Conservation (phyloP, 2,329 filamentous ascomycete genomes). For the Colletotrichum neosansevieriae region DNA sequence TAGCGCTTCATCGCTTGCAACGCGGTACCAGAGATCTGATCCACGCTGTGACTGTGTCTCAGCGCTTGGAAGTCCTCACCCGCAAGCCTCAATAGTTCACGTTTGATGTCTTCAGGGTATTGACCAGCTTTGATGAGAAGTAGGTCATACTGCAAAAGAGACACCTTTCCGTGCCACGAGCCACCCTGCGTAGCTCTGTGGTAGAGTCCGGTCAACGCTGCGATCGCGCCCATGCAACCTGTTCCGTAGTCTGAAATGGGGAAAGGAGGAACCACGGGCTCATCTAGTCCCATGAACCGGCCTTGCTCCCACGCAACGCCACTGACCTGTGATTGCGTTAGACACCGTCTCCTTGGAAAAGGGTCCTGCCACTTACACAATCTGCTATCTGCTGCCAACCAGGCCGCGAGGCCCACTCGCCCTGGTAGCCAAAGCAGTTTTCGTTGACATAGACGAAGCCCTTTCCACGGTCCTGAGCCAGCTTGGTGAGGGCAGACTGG, state of each 20-base stretch:
- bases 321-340: conserved; percentile 48
- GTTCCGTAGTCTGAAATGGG: conserved; percentile 77
- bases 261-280: conserved; percentile 75
- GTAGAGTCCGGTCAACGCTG: conserved; percentile 73
- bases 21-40: conserved; percentile 72
- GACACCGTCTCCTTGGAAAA: background rate
- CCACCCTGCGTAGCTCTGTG: conserved; percentile 72
- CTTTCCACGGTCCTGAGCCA: conserved; percentile 66
- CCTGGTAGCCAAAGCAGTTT: conserved; percentile 75
- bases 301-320: conserved; percentile 73
- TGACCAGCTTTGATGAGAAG: conserved; percentile 71
- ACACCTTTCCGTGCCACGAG: conserved; percentile 74
- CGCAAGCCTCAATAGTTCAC: conserved; percentile 60
- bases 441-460: conserved; percentile 78
- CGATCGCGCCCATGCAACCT: conserved; percentile 77
- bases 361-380: conserved; percentile 55
- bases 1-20: conserved; percentile 65
- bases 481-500: conserved; percentile 62
- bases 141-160: conserved; percentile 76
- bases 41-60: conserved; percentile 72
- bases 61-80: conserved; percentile 67
- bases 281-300: conserved; percentile 69
- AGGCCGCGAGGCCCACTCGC: conserved; percentile 71
- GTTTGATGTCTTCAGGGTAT: conserved; percentile 66
- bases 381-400: conserved; percentile 82